phyloP scores from a whole-genome alignment of 768 basidiomycete species.

The Coprinellus micaceus region DNA sequence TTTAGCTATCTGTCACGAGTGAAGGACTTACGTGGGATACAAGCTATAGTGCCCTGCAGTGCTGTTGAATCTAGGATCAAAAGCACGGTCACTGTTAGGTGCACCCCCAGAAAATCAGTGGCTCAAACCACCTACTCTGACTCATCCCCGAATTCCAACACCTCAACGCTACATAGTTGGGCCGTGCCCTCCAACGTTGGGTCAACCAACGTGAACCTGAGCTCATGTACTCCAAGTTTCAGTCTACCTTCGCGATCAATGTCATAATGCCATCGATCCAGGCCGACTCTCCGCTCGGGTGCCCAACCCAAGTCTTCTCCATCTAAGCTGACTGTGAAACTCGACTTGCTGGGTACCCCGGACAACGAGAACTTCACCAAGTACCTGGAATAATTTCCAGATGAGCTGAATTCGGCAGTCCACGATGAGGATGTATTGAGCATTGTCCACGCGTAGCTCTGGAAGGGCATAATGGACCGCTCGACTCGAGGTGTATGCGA shows the following conservation, averaged over 20 bases:
- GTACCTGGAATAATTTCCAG: slow-evolving; percentile 59
- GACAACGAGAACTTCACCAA: slow-evolving; percentile 71
- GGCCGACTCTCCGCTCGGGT: slow-evolving; percentile 51
- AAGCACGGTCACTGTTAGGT: background rate
- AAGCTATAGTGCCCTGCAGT: slow-evolving; percentile 57
- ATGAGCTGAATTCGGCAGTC: slow-evolving; percentile 57
- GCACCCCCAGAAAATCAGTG: background rate
- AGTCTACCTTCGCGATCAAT: slow-evolving; percentile 41
- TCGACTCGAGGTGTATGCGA: slow-evolving; percentile 46
- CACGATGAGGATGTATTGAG: slow-evolving; percentile 60
- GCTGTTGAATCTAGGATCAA: slow-evolving; percentile 50
- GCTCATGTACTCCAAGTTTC: slow-evolving; percentile 48
- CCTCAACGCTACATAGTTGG: slow-evolving; percentile 74
- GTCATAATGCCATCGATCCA: slow-evolving; percentile 78
- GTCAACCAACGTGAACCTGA: slow-evolving; percentile 56
- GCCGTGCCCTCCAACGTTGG: slow-evolving; percentile 46
- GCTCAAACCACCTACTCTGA: slow-evolving; percentile 45
- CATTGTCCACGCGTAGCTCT: slow-evolving; percentile 72
- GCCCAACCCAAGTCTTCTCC: slow-evolving; percentile 57
- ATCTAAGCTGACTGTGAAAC: slow-evolving; percentile 60
- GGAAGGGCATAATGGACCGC: slow-evolving; percentile 71
- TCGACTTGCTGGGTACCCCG: slow-evolving; percentile 52
- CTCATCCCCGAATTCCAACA: slow-evolving; percentile 66
- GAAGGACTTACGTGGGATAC: slow-evolving; percentile 63
- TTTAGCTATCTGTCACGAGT: background rate